Percentiles rank a stretch among this genome's conserved stretches.
These are phyloP conservation scores for Microcera coccophila DNA, from an alignment of 2,329 filamentous ascomycete genomes.

Conservation along the genomic window DNA sequence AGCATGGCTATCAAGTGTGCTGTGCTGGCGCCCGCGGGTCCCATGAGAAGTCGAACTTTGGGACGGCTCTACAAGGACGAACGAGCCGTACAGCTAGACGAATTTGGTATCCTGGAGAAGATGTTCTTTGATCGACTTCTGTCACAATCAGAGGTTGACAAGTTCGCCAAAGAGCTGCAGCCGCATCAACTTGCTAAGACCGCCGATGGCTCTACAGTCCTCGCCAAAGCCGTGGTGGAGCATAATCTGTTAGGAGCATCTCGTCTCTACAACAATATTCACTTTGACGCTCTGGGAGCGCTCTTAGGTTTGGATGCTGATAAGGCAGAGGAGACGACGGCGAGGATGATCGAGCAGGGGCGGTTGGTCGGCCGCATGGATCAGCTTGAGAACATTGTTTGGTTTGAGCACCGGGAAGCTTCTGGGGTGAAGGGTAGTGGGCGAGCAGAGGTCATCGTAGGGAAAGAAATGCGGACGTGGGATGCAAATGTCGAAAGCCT, in stretches of 20 bases:
- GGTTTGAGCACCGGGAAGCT: conserved; percentile 73
- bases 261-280: conserved; percentile 72
- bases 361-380: conserved; percentile 85
- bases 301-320: conserved; percentile 75
- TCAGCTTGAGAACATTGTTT: conserved; percentile 84
- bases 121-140: conserved; percentile 92
- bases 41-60: conserved; percentile 73
- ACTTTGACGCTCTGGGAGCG: conserved; percentile 68
- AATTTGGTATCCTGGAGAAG: conserved; percentile 90
- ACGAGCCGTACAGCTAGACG: conserved; percentile 66
- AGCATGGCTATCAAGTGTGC: conserved; percentile 87
- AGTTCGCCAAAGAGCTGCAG: conserved; percentile 75
- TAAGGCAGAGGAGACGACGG: conserved; percentile 85
- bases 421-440: conserved; percentile 65
- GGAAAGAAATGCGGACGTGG: conserved; percentile 76
- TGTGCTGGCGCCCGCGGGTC: conserved; percentile 86
- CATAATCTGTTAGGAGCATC: conserved; percentile 91
- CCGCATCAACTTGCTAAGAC: conserved; percentile 90
- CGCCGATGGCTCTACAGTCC: conserved; percentile 84
- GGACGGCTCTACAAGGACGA: conserved; percentile 93
- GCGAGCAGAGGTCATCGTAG: conserved; percentile 59
- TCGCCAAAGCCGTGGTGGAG: conserved; percentile 90
- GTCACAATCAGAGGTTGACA: conserved; percentile 73
- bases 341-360: conserved; percentile 93
- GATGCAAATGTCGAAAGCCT: conserved; percentile 82